These are phyloP conservation scores for Colletotrichum godetiae DNA, from an alignment of 2,329 filamentous ascomycete species.

Conservation along the genomic window DNA sequence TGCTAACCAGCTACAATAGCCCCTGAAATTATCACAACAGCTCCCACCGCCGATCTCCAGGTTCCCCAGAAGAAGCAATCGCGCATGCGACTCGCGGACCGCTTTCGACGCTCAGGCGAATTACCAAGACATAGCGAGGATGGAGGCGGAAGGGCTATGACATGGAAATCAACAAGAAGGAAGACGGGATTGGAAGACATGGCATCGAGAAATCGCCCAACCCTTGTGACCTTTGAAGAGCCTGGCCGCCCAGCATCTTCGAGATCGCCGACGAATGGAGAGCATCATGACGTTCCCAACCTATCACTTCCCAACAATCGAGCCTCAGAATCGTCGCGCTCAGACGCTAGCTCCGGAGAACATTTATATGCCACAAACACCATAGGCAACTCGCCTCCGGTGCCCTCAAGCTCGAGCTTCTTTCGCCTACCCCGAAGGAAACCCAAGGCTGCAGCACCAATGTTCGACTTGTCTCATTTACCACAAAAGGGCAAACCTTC, in stretches of 20 bases:
- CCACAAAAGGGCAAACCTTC: conserved; percentile 73
- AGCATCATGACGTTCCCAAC: conserved; percentile 20
- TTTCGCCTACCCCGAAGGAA: conserved; percentile 84
- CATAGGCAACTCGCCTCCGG: conserved; percentile 57
- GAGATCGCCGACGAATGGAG: conserved; percentile 42
- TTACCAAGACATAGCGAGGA: conserved; percentile 48
- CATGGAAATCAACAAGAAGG: conserved; percentile 51
- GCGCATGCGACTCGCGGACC: conserved; percentile 64
- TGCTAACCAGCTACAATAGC: conserved; percentile 52
- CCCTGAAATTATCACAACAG: conserved; percentile 88
- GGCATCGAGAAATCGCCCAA: conserved; percentile 43
- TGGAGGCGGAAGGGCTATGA: conserved; percentile 33
- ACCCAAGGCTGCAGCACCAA: conserved; percentile 77
- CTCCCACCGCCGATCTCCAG: conserved; percentile 77
- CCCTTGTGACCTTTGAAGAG: conserved; percentile 65
- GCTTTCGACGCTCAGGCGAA: conserved; percentile 65
- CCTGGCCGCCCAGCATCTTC: conserved; percentile 58
- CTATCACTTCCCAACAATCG: conserved; percentile 22
- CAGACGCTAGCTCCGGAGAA: conserved; percentile 84
- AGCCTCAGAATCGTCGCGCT: conserved; percentile 80
- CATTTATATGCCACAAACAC: conserved; percentile 71
- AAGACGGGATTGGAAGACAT: conserved; percentile 43
- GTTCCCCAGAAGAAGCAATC: conserved; percentile 65
- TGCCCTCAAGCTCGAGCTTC: conserved; percentile 76
- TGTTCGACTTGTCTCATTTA: conserved; percentile 90